Percentiles rank a stretch among this genome's conserved stretches.
phyloP scores from a whole-genome alignment of 495 filamentous ascomycete genomes.

The Cairneyella variabilis region DNA sequence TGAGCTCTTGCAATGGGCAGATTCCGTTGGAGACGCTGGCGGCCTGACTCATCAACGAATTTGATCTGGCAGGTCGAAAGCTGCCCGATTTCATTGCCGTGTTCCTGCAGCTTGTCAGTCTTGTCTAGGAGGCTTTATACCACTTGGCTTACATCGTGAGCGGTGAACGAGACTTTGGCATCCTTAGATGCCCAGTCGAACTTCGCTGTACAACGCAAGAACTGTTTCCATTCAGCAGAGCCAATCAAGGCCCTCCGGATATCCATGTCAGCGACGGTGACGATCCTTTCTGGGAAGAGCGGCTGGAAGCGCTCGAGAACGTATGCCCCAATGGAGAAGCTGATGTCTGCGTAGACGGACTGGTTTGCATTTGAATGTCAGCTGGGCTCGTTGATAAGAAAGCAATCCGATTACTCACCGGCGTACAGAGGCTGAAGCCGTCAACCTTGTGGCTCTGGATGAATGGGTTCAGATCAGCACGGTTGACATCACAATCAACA shows the following conservation, averaged over 20 bases:
- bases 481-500: slow-evolving; percentile 61
- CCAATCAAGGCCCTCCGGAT: background rate
- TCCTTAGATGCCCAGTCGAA: background rate
- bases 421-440: slow-evolving; percentile 38
- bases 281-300: background rate
- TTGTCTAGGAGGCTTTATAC: no score
- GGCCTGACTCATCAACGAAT: no score
- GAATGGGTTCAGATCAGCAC: slow-evolving; percentile 52
- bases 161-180: background rate
- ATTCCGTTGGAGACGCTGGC: no score
- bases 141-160: background rate
- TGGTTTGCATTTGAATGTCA: background rate
- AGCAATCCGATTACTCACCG: slow-evolving; percentile 10
- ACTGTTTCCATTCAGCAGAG: background rate
- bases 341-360: slow-evolving; percentile 65
- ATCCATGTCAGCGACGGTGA: background rate
- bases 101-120: no score
- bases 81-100: no score
- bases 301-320: background rate
- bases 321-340: background rate
- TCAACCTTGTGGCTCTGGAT: slow-evolving; percentile 70
- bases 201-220: background rate
- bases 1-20: no score
- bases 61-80: no score
- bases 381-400: background rate